A percentile compares a stretch with the other conserved stretches of the same genome.
Conservation (phyloP, 1,284 basidiomycete species). For the Ganoderma multipileum region DNA sequence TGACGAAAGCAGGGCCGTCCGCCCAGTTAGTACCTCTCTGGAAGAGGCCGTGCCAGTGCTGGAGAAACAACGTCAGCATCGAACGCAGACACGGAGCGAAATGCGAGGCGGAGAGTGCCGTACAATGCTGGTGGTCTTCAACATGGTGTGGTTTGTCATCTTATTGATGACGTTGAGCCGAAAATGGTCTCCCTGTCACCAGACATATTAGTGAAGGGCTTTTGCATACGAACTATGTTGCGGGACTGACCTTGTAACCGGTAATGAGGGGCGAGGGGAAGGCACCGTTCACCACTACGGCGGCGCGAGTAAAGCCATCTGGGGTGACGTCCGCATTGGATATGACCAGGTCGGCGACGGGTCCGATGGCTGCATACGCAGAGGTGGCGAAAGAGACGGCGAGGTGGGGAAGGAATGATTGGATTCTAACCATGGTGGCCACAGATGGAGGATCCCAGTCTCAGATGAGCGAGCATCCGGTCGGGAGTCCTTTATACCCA, state of each 20-base stretch:
- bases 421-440: constrained; percentile 21
- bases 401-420: constrained; percentile 23
- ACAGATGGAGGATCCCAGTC: not conserved
- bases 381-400: constrained; percentile 13
- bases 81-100: constrained; percentile 3
- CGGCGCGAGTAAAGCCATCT: constrained; percentile 32
- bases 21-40: constrained; percentile 38
- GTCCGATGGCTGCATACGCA: constrained; percentile 23
- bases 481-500: not conserved
- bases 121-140: constrained; percentile 43
- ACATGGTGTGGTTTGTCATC: constrained; percentile 27
- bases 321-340: constrained; percentile 29
- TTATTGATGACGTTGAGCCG: constrained; percentile 18
- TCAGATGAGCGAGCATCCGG: not conserved
- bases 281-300: constrained; percentile 33
- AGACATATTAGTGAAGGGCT: not conserved
- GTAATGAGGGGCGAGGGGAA: constrained; percentile 38
- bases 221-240: not conserved
- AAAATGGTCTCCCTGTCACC: constrained; percentile 35
- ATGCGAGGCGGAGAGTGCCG: constrained; percentile 27
- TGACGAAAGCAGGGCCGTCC: constrained; percentile 20
- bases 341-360: constrained; percentile 28
- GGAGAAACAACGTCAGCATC: constrained; percentile 5
- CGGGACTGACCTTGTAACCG: constrained; percentile 32
- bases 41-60: constrained; percentile 46